phyloP scores from a whole-genome alignment of 805 yeast species.

The Zygosaccharomyces rouxii region DNA sequence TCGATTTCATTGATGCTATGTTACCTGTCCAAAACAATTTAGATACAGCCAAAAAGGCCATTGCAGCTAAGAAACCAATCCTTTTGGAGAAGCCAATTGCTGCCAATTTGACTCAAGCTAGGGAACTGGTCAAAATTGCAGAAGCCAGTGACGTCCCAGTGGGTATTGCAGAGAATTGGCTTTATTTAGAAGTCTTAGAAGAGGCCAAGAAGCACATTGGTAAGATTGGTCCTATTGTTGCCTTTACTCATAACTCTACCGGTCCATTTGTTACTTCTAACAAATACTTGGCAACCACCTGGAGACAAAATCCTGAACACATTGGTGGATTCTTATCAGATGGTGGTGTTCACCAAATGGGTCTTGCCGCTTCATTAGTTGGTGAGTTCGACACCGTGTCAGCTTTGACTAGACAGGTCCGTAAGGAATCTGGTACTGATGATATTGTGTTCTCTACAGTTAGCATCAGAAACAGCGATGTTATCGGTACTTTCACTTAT shows the following conservation, averaged over 20 bases:
- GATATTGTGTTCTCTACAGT: conserved; percentile 74
- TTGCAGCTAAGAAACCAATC: conserved; percentile 72
- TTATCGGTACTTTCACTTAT: conserved; percentile 80
- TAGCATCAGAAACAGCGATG: conserved; percentile 52
- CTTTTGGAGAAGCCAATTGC: conserved; percentile 90
- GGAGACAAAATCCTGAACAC: conserved; percentile 91
- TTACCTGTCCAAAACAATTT: conserved; percentile 84
- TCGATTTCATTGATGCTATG: conserved; percentile 78
- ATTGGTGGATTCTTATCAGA: conserved; percentile 90
- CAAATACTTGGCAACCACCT: conserved; percentile 63
- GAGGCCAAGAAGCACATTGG: conserved; percentile 54
- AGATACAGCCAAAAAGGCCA: conserved; percentile 62
- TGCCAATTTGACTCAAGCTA: conserved; percentile 76
- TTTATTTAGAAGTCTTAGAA: conserved; percentile 57
- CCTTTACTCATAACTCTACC: conserved; percentile 69
- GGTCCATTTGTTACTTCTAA: conserved; percentile 62
- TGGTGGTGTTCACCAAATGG: conserved; percentile 96
- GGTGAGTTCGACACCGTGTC: conserved; percentile 70
- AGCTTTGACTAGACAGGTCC: conserved; percentile 73
- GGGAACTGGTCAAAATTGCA: conserved; percentile 66
- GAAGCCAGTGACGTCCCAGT: conserved; percentile 62
- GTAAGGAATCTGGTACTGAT: conserved; percentile 73
- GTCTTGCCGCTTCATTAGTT: conserved; percentile 73
- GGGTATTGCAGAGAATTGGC: conserved; percentile 82
- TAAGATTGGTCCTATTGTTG: conserved; percentile 65